phyloP scores from a whole-genome alignment of 2,329 filamentous ascomycete species.

The Byssoonygena ceratinophila region DNA sequence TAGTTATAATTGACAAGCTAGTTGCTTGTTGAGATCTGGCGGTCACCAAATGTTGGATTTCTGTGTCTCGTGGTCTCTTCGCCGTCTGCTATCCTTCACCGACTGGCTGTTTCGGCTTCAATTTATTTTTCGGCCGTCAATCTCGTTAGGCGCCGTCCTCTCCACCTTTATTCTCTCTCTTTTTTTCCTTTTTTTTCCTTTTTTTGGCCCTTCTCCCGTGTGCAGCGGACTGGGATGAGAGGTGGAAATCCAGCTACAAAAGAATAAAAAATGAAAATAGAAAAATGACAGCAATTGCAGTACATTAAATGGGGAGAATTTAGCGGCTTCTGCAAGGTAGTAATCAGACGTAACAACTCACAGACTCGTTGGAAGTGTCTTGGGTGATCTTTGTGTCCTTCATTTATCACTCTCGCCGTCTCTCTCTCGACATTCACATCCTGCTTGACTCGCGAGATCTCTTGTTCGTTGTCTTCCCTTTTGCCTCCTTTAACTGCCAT shows the following conservation, averaged over 20 bases:
- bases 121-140: background rate
- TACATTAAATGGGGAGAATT: constrained; percentile 1
- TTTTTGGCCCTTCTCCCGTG: background rate
- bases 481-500: too few relatives aligned
- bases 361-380: background rate
- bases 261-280: background rate
- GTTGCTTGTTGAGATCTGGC: background rate
- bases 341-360: constrained; percentile 5
- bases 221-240: constrained; percentile 3
- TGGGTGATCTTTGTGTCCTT: background rate
- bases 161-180: background rate
- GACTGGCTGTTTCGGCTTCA: background rate
- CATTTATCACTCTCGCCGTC: constrained; percentile 4
- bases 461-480: too few relatives aligned
- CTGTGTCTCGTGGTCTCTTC: background rate
- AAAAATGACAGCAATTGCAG: background rate
- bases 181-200: background rate
- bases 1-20: too few relatives aligned
- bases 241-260: too few relatives aligned
- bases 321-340: constrained; percentile 13
- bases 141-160: background rate
- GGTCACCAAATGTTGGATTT: background rate
- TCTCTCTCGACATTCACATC: too few relatives aligned
- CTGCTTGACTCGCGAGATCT: too few relatives aligned
- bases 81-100: background rate